Conservation (phyloP, 768 basidiomycete species). For the Hericium alpestre region DNA sequence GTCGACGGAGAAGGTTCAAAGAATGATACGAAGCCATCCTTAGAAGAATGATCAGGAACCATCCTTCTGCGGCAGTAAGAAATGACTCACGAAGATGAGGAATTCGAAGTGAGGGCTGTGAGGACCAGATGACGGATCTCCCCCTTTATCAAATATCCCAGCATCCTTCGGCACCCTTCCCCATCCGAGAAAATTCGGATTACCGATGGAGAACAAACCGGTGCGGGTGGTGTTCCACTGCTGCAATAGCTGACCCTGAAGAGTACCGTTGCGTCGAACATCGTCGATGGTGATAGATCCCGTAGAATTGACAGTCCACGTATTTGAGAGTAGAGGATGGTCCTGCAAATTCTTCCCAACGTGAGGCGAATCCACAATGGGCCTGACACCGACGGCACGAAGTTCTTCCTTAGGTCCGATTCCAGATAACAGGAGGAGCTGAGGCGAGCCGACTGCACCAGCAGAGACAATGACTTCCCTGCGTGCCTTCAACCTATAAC, state of each 20-base stretch:
- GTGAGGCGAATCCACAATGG: not conserved
- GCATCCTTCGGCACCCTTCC: conserved; percentile 6
- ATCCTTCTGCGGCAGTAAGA: not conserved
- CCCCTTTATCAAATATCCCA: not conserved
- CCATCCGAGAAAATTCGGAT: not conserved
- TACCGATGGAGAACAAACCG: conserved; percentile 5
- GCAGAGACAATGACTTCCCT: conserved; percentile 13
- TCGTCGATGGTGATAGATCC: conserved; percentile 2
- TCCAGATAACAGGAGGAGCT: conserved; percentile 29
- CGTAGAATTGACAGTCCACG: conserved; percentile 3
- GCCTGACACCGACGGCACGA: conserved; percentile 17
- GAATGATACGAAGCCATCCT: conserved; percentile 4
- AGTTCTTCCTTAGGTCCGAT: conserved; percentile 26
- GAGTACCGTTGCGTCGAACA: conserved; percentile 3
- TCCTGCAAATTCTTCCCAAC: conserved; percentile 21
- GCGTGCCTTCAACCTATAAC: conserved; percentile 1
- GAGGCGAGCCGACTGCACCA: conserved; percentile 20
- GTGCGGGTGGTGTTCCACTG: conserved; percentile 6
- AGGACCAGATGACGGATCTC: conserved; percentile 11
- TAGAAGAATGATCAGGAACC: not conserved
- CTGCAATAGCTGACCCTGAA: not conserved
- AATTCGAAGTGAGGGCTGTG: conserved; percentile 10
- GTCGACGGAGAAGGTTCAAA: conserved; percentile 6
- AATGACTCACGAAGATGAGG: conserved; percentile 6
- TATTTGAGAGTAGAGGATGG: conserved; percentile 5